Conservation (phyloP, 805 yeast genomes). For the Lipomyces oligophaga region DNA sequence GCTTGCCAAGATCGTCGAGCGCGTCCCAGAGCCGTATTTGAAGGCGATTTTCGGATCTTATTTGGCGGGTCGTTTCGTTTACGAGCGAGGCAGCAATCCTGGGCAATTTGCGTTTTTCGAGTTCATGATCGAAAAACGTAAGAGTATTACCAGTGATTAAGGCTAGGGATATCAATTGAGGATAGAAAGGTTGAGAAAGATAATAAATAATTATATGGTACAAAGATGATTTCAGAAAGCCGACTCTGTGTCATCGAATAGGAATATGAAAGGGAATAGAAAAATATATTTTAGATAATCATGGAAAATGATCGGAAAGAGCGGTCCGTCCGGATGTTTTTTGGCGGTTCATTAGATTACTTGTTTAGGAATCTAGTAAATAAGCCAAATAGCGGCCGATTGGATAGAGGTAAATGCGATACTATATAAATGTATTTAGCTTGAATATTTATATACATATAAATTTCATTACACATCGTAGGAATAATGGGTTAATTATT, state of each 20-base stretch:
- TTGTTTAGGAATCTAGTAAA: no score
- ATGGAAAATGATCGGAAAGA: no score
- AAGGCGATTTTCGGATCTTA: slow-evolving; percentile 85
- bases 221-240: no score
- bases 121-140: slow-evolving; percentile 37
- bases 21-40: slow-evolving; percentile 85
- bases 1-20: slow-evolving; percentile 59
- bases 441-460: no score
- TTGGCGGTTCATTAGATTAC: no score
- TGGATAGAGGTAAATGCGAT: no score
- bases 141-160: not conserved
- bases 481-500: no score
- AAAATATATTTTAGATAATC: no score
- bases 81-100: slow-evolving; percentile 72
- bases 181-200: not conserved
- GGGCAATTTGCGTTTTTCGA: slow-evolving; percentile 56
- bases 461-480: no score
- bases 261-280: not conserved
- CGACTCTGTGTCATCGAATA: not conserved
- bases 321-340: no score
- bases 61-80: slow-evolving; percentile 79
- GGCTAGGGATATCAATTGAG: not conserved
- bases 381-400: no score
- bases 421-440: no score
- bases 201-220: not conserved